Conservation (phyloP, 768 basidiomycete genomes). For the Hydnum rufescens region DNA sequence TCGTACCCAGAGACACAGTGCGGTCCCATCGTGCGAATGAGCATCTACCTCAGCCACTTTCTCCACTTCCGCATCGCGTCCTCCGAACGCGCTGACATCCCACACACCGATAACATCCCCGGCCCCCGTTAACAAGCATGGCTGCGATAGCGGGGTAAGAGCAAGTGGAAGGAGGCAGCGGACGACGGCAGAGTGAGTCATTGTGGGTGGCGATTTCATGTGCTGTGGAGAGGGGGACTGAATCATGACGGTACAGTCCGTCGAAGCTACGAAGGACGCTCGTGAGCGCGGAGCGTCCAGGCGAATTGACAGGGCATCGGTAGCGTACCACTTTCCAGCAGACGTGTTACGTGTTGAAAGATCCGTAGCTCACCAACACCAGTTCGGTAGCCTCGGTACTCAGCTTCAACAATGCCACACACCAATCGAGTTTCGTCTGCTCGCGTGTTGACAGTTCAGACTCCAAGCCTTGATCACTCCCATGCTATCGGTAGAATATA, state of each 20-base stretch:
- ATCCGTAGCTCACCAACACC: constrained; percentile 55
- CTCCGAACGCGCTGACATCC: constrained; percentile 47
- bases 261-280: constrained; percentile 53
- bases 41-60: constrained; percentile 50
- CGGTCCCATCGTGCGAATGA: constrained; percentile 80
- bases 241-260: constrained; percentile 61
- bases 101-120: constrained; percentile 71
- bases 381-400: constrained; percentile 64
- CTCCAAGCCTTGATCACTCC: constrained; percentile 74
- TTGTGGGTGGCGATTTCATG: constrained; percentile 17
- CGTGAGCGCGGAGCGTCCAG: no score
- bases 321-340: no score
- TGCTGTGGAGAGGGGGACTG: constrained; percentile 7
- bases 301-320: no score
- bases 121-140: constrained; percentile 61
- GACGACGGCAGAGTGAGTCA: constrained; percentile 40
- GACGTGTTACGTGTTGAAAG: no score
- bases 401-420: constrained; percentile 33
- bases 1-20: constrained; percentile 52
- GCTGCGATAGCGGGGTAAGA: constrained; percentile 41
- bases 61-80: constrained; percentile 27
- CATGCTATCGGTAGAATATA: constrained; percentile 86
- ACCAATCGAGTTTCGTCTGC: neutral
- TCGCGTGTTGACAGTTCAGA: constrained; percentile 23
- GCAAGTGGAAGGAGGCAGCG: constrained; percentile 52